These are phyloP conservation scores for Irpex sp. DNA, from an alignment of 1,284 basidiomycete species.

Conservation along the genomic window DNA sequence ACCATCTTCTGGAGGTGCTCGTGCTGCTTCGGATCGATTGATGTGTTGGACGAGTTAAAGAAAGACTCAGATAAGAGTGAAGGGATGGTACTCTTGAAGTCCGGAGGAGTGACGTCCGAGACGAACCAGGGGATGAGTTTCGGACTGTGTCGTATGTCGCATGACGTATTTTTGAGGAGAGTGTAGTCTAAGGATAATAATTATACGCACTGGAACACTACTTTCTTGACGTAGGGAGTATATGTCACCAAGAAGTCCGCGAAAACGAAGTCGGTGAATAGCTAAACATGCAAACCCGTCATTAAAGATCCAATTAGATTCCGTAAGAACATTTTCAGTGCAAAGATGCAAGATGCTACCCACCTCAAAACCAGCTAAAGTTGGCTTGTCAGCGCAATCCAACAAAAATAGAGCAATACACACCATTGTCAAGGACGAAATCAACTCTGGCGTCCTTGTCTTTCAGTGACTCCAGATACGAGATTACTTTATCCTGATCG, in stretches of 20 bases:
- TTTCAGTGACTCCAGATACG: conserved; percentile 54
- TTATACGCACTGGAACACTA: conserved; percentile 82
- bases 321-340: not conserved
- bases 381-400: not conserved
- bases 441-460: conserved; percentile 65
- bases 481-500: conserved; percentile 79
- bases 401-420: conserved; percentile 15
- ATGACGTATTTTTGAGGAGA: too few species aligned
- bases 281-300: conserved; percentile 34
- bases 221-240: conserved; percentile 77
- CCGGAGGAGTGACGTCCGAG: conserved; percentile 81
- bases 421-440: conserved; percentile 91
- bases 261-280: conserved; percentile 92
- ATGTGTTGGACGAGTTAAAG: conserved; percentile 37
- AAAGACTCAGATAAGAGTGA: conserved; percentile 59
- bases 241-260: conserved; percentile 92
- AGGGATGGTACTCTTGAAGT: conserved; percentile 58
- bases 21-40: conserved; percentile 23
- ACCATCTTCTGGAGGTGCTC: conserved; percentile 59
- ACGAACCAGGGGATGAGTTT: conserved; percentile 95
- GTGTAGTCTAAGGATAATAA: not conserved
- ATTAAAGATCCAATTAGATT: too few species aligned
- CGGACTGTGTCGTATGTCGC: conserved; percentile 44
- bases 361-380: conserved; percentile 85
- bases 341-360: not conserved